Evolutionary conservation across 768 basidiomycete genomes (phyloP).

Genomic region (Boletus vermiculosoides): DNA sequence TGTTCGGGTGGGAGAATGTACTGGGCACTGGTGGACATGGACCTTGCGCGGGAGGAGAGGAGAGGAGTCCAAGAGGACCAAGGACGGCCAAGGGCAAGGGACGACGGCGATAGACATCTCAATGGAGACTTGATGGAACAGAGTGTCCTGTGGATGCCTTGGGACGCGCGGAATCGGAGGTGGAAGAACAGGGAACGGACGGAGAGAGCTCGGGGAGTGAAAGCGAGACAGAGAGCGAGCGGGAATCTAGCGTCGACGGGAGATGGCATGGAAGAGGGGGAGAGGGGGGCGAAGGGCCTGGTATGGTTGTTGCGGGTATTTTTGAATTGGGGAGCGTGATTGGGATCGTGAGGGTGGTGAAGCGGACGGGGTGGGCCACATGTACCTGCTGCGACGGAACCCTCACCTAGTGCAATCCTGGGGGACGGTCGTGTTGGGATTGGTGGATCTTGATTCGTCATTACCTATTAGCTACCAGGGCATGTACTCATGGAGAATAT

Average conservation of each 20-base stretch:
- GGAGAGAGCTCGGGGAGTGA: slow-evolving; percentile 29
- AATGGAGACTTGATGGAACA: slow-evolving; percentile 67
- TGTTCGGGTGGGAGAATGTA: slow-evolving; percentile 61
- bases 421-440: no score
- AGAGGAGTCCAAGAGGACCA: slow-evolving; percentile 37
- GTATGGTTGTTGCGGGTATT: slow-evolving; percentile 78
- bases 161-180: slow-evolving; percentile 75
- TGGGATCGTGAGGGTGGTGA: no score
- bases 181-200: slow-evolving; percentile 58
- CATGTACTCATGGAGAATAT: neutral
- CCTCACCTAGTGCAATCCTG: slow-evolving; percentile 20
- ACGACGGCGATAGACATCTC: slow-evolving; percentile 37
- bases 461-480: slow-evolving; percentile 6
- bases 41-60: slow-evolving; percentile 53
- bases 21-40: slow-evolving; percentile 31
- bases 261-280: slow-evolving; percentile 37
- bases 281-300: slow-evolving; percentile 59
- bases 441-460: slow-evolving; percentile 14
- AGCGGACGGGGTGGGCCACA: slow-evolving; percentile 15
- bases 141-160: slow-evolving; percentile 61
- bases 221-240: slow-evolving; percentile 30
- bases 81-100: slow-evolving; percentile 36
- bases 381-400: slow-evolving; percentile 15
- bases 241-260: slow-evolving; percentile 25
- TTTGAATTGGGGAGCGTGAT: slow-evolving; percentile 70